Evolutionary conservation across 2,329 filamentous ascomycete species (phyloP), one percentile per base, ranked within the genome.

Genomic region (Rosellinia necatrix): DNA sequence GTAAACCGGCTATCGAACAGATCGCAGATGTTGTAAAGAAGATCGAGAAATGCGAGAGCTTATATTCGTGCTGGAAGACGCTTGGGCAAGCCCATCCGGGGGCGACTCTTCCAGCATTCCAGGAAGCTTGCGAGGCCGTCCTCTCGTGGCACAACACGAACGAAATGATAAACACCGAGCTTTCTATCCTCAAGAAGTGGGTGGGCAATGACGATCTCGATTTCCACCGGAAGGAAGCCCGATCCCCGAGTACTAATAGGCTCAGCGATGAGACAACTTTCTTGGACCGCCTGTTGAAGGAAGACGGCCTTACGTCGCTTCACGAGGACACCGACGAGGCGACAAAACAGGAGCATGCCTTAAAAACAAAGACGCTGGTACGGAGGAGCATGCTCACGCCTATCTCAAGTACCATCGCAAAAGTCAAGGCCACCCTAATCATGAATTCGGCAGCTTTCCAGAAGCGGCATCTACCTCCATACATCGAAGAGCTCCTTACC

Each of bases 71-170:
- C 1, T 86, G 88, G 70, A 81, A 84, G 56, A 84, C 89, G 6
- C 82, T 99, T 58, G 85, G 89, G 60, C 74, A 79, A 2, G 89
- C 88, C 19, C 89, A 97, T 70, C 89, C 91, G 21, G 78, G 88
- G 35, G 90, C 91, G 49, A 86, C 84, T 24, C 96, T 92, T 1
- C 80, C 84, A 25, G 82, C 87, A 25, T 99, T 92, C 74, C 81
- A 83, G 59, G 88, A 92, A 59, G 91, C 91, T 24, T 94, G 89
- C 68, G 90, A 96, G 70, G 89, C 93, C 44, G 88, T 99, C 63
- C 86, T 96, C 59, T 88, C 93, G 3, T 99, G 94, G 94, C 89
- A 96, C 78, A 99, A 97, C 74, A 97, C 92, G 48, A 97, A 92
- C 27, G 87, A 93, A 70, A 86, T 96, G 69, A 97, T 99, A 79